These are phyloP conservation scores for Stentor roeselii DNA, from an alignment of 73 alveolate species.

Conservation along the genomic window DNA sequence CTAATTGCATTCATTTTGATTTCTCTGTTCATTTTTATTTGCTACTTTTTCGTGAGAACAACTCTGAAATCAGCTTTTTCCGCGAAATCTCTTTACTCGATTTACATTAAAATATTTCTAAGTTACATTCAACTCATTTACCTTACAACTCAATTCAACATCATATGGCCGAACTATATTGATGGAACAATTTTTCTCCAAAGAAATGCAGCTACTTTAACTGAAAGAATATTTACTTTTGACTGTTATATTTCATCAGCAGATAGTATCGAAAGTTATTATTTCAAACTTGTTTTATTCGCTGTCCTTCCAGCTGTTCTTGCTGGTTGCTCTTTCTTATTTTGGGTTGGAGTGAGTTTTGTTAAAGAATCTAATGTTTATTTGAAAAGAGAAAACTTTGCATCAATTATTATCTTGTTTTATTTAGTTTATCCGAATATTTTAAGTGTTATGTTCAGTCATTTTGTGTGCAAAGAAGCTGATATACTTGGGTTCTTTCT, in stretches of 20 bases:
- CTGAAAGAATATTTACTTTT: conserved; percentile 17
- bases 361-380: too few species aligned
- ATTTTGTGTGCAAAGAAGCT: conserved; percentile 38
- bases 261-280: too few species aligned
- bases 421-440: conserved; percentile 54
- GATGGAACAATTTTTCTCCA: background rate
- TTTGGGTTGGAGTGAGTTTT: conserved; percentile 10
- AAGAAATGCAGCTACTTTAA: background rate
- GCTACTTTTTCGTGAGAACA: conserved; percentile 35
- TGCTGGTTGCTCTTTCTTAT: background rate
- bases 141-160: conserved; percentile 51
- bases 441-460: conserved; percentile 35
- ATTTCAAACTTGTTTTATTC: background rate
- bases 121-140: conserved; percentile 50
- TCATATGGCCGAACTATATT: conserved; percentile 59
- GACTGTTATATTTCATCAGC: too few species aligned
- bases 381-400: too few species aligned
- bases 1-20: conserved; percentile 34
- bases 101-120: conserved; percentile 54
- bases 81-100: conserved; percentile 39
- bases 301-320: background rate
- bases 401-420: conserved; percentile 43
- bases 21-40: conserved; percentile 19
- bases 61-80: conserved; percentile 38
- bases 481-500: conserved; percentile 30